Conservation (phyloP, 1,284 basidiomycete genomes). For the Sanghuangporus weigelae region DNA sequence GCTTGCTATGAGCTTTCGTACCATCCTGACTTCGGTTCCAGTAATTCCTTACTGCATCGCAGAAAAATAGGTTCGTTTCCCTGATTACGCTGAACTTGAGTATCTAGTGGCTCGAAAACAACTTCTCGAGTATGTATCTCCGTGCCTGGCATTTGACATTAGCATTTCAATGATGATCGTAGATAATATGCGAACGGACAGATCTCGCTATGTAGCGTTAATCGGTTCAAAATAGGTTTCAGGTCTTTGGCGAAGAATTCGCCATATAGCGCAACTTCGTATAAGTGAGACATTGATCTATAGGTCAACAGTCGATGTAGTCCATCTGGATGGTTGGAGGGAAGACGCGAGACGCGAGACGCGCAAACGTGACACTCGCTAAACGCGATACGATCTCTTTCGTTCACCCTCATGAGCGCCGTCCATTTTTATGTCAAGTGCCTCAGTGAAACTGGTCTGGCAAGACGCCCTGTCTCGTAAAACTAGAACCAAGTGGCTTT, state of each 20-base stretch:
- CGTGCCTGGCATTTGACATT: slow-evolving; percentile 2
- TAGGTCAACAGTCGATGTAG: background rate
- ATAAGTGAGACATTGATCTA: slow-evolving; percentile 39
- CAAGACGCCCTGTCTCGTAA: background rate
- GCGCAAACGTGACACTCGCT: too few species aligned
- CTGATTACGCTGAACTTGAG: slow-evolving; percentile 48
- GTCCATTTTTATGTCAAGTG: too few species aligned
- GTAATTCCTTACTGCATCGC: slow-evolving; percentile 66
- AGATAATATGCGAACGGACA: slow-evolving; percentile 19
- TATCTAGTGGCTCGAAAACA: slow-evolving; percentile 70
- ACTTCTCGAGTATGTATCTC: slow-evolving; percentile 64
- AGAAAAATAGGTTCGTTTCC: slow-evolving; percentile 62
- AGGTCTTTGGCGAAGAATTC: slow-evolving; percentile 61
- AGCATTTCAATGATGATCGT: background rate
- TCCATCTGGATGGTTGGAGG: background rate
- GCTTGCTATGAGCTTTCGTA: slow-evolving; percentile 26
- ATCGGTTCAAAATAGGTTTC: slow-evolving; percentile 65
- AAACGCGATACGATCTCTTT: too few species aligned
- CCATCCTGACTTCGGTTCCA: slow-evolving; percentile 57
- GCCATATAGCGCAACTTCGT: slow-evolving; percentile 74
- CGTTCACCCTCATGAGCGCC: too few species aligned
- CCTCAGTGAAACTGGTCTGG: too few species aligned
- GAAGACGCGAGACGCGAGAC: background rate
- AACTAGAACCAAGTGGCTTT: background rate
- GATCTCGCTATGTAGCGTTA: slow-evolving; percentile 72